A percentile compares a stretch with the other conserved stretches of the same genome.
Conservation (phyloP, 2,329 filamentous ascomycete genomes). For the Fusarium mundagurra region DNA sequence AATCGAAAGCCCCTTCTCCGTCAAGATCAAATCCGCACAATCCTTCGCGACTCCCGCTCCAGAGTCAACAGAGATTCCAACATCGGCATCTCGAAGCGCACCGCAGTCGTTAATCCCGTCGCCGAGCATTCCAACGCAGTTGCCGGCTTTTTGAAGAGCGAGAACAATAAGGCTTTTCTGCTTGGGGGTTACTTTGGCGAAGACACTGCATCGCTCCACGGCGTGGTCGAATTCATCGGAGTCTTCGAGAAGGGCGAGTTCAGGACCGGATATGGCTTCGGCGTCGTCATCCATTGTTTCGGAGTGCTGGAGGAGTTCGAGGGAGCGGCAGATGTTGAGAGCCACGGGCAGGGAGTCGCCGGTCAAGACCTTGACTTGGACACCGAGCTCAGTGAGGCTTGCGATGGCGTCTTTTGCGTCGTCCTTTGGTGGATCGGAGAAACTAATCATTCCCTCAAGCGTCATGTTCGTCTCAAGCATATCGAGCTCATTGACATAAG, state of each 20-base stretch:
- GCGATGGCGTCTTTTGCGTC: neutral
- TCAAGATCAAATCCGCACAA: slow-evolving; percentile 1
- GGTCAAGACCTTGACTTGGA: neutral
- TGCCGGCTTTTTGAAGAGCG: neutral
- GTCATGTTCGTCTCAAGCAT: neutral
- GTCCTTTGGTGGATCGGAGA: neutral
- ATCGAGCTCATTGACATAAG: neutral
- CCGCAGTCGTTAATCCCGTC: neutral
- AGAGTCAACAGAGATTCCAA: slow-evolving; percentile 2
- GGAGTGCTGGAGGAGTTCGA: neutral
- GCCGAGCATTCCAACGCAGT: neutral
- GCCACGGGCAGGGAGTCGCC: neutral
- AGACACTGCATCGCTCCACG: neutral
- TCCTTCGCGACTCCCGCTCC: neutral
- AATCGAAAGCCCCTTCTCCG: neutral
- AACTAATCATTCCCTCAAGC: neutral
- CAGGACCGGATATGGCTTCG: neutral
- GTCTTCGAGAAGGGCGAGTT: neutral
- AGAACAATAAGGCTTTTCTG: neutral
- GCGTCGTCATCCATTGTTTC: neutral
- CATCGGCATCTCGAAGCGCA: neutral
- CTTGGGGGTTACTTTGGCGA: slow-evolving; percentile 1
- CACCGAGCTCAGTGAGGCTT: neutral
- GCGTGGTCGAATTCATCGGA: neutral
- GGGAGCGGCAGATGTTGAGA: neutral